Percentiles rank a stretch among this genome's conserved stretches.
These are phyloP conservation scores for Paraphaeosphaeria sporulosa DNA, from an alignment of 2,329 filamentous ascomycete genomes.

Conservation along the genomic window DNA sequence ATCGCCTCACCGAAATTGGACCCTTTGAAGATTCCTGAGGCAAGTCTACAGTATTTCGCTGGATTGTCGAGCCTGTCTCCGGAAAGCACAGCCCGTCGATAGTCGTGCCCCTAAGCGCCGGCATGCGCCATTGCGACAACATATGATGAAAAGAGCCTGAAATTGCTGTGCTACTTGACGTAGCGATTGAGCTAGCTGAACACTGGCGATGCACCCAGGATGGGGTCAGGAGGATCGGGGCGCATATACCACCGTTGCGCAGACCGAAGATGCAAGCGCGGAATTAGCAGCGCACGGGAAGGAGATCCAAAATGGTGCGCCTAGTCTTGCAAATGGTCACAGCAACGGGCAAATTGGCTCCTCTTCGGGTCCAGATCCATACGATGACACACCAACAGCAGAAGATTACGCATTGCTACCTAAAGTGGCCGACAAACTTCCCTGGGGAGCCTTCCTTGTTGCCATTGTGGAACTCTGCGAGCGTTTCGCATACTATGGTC, in stretches of 20 bases:
- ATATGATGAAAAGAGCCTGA: conserved; percentile 19
- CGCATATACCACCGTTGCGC: conserved; percentile 42
- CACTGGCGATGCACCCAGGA: conserved; percentile 29
- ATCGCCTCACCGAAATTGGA: not conserved
- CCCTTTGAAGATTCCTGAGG: not conserved
- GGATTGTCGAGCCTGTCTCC: not conserved
- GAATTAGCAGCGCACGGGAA: conserved; percentile 28
- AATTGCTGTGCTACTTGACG: conserved; percentile 3
- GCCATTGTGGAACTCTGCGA: conserved; percentile 60
- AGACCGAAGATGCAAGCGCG: conserved; percentile 33
- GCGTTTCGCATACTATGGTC: conserved; percentile 56
- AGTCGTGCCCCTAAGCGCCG: not conserved
- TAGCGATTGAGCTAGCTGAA: conserved; percentile 8
- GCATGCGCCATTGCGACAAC: conserved; percentile 1
- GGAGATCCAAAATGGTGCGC: conserved; percentile 17
- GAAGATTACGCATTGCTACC: conserved; percentile 37
- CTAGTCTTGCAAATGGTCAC: not conserved
- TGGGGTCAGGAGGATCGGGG: conserved; percentile 33
- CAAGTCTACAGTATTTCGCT: not conserved
- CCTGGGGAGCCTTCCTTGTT: conserved; percentile 55
- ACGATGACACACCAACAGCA: conserved; percentile 34
- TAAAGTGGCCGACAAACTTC: conserved; percentile 54
- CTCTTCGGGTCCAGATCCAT: conserved; percentile 14
- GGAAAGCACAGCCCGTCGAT: not conserved
- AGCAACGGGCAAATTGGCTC: not conserved